These are phyloP conservation scores for Plasmodium vinckei DNA, from an alignment of 169 alveolate species.

Conservation along the genomic window DNA sequence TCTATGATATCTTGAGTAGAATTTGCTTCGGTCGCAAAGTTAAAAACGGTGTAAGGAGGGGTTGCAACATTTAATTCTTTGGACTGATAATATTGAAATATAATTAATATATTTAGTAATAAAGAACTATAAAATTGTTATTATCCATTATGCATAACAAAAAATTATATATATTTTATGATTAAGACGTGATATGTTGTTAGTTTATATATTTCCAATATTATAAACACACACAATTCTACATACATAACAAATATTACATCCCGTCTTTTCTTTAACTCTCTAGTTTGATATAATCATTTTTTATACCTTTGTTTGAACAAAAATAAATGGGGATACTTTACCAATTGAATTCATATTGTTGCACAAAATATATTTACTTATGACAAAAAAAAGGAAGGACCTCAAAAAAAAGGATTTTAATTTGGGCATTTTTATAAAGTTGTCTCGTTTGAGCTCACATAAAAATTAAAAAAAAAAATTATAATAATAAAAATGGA, in stretches of 20 bases:
- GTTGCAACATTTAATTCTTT: conserved; percentile 25
- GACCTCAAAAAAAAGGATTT: conserved; percentile 5
- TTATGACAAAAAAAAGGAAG: neutral
- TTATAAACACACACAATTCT: neutral
- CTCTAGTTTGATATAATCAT: neutral
- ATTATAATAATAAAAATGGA: neutral
- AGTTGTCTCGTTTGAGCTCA: neutral
- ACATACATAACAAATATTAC: neutral
- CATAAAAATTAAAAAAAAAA: conserved; percentile 1
- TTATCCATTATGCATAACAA: no score
- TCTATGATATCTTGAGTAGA: conserved; percentile 36
- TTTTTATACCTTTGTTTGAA: conserved; percentile 8
- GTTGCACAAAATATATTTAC: neutral
- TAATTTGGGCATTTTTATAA: conserved; percentile 11
- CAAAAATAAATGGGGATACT: neutral
- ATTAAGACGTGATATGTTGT: no score
- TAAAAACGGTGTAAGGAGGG: conserved; percentile 70
- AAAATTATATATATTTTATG: no score
- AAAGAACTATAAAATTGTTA: neutral
- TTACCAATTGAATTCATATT: neutral
- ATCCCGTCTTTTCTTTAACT: neutral
- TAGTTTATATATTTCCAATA: neutral
- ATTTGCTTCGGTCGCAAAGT: conserved; percentile 47
- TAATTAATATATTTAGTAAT: no score
- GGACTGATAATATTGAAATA: conserved; percentile 4